phyloP scores from a whole-genome alignment of 176 grass and related monocot species.

The Guadua angustifolia region DNA sequence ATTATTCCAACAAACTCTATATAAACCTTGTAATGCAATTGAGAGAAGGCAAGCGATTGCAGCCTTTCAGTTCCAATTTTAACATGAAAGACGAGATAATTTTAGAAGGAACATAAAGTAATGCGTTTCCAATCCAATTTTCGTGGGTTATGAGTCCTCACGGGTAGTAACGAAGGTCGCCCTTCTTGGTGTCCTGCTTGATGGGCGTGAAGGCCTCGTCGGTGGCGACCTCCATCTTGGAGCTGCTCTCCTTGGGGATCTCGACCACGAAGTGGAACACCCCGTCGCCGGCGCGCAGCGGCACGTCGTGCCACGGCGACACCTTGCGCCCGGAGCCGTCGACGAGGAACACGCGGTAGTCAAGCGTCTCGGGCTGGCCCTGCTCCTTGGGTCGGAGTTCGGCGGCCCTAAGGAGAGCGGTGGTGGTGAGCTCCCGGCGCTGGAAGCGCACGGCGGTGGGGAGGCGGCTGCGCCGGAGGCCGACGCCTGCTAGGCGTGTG shows the following conservation, averaged over 20 bases:
- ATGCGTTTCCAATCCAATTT: background rate
- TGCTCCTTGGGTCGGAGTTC: slow-evolving; percentile 67
- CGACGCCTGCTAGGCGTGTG: slow-evolving; percentile 35
- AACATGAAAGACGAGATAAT: background rate
- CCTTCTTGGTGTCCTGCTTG: slow-evolving; percentile 99
- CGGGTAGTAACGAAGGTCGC: slow-evolving; percentile 98
- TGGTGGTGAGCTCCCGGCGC: slow-evolving; percentile 53
- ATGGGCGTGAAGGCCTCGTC: slow-evolving; percentile 91
- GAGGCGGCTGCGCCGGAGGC: slow-evolving; percentile 37
- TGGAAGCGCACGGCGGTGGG: slow-evolving; percentile 50
- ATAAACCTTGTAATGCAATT: too few species aligned
- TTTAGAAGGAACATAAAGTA: background rate
- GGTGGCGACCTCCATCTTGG: slow-evolving; percentile 99
- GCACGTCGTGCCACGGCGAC: slow-evolving; percentile 96
- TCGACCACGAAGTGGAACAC: slow-evolving; percentile 94
- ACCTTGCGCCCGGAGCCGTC: slow-evolving; percentile 67
- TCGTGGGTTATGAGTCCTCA: slow-evolving; percentile 42
- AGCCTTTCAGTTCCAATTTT: background rate
- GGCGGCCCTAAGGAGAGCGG: slow-evolving; percentile 49
- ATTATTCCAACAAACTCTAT: too few species aligned
- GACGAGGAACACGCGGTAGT: slow-evolving; percentile 94
- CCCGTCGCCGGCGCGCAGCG: slow-evolving; percentile 78
- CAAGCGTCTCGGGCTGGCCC: slow-evolving; percentile 78
- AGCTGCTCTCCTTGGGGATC: slow-evolving; percentile 96
- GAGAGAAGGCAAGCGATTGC: too few species aligned